Evolutionary conservation across 768 basidiomycete genomes (phyloP), one percentile per base, ranked within the genome.

Genomic region (Collybia sp.): DNA sequence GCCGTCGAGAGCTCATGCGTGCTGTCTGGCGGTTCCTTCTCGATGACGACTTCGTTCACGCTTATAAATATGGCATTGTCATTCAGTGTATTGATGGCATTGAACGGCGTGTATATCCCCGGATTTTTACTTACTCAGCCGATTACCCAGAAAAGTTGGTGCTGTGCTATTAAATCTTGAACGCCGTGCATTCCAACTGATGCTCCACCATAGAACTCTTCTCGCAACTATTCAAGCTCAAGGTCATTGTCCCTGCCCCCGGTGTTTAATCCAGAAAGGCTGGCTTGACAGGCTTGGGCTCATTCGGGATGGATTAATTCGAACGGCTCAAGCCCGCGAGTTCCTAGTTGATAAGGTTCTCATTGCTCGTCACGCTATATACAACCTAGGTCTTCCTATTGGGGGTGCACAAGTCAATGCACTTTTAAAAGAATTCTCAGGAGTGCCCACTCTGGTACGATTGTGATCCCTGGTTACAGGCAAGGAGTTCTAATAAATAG

Each of bases 201-300:
- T n/a, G n/a, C 30, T 13, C 15, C 17, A 40, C 19, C 33, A 6
- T 46, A 63, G 64, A 47, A 58, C 62, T 10, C 52, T 67, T 1
- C 49, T 68, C 10, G 62, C 64, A 1, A 61, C 56, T 0, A 67
- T 76, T 3, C 58, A 65, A 6, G 63, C 69, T 42, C 60, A 66
- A 12, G 75, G 69, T 0, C 10, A 51, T 0, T 73, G 59, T 40
- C 67, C 64, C 0, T 72, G 70, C 39, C 66, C 68, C 9, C 53
- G 66, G n/a, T 70, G 69, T n/a, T n/a, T n/a, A n/a, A n/a, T 45
- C 53, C 33, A 10, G 11, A 34, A 34, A 34, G 10, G 11, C 0
- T 5, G 54, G 0, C 50, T 72, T 8, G 35, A 56, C 37, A 30
- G 49, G 3, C 40, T 72, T 39, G 69, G 67, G 12, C 12, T 39